Conservation (phyloP, 345 rosid species). For the Murraya paniculata region DNA sequence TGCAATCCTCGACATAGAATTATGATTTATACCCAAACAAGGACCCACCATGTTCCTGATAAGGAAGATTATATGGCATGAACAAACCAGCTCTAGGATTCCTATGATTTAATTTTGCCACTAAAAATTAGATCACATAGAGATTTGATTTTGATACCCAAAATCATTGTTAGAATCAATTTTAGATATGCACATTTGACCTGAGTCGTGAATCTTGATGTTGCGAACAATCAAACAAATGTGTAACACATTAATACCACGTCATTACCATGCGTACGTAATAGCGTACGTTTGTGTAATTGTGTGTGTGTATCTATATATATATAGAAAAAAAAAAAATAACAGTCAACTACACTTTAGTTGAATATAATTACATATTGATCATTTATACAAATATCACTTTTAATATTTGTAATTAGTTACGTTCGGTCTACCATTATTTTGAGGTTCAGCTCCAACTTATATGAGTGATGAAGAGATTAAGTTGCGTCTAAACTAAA, state of each 20-base stretch:
- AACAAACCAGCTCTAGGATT: not conserved
- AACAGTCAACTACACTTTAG: no score
- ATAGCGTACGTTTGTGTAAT: no score
- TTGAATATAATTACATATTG: no score
- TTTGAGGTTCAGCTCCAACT: no score
- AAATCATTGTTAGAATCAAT: not conserved
- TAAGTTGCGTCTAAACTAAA: no score
- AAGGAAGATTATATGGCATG: not conserved
- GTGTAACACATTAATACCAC: not conserved
- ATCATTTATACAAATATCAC: no score
- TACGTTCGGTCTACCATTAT: no score
- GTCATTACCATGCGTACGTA: not conserved
- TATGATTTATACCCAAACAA: not conserved
- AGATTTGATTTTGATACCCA: not conserved
- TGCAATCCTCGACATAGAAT: not conserved
- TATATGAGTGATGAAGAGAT: no score
- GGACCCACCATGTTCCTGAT: not conserved
- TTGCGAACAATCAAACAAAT: not conserved
- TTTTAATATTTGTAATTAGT: no score
- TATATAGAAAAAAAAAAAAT: no score
- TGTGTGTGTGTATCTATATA: no score
- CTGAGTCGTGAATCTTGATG: not conserved
- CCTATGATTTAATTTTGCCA: not conserved
- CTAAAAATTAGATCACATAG: not conserved
- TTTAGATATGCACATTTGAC: not conserved